Base-by-base conservation (phyloP, 1,284 basidiomycete species). In the Moesziomyces sp. region DNA sequence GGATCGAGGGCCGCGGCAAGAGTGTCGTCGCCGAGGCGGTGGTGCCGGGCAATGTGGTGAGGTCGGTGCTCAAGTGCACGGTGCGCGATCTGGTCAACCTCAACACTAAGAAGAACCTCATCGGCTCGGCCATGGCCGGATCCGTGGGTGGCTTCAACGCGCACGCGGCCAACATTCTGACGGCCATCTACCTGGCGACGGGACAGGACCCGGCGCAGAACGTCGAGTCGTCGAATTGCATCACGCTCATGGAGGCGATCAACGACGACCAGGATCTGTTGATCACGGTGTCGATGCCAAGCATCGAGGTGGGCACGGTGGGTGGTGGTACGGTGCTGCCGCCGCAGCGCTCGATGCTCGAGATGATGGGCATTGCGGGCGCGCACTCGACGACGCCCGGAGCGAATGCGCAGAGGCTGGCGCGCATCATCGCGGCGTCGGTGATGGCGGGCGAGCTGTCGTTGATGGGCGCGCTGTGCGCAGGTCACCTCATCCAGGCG, bases 141-240 rank as follows among this genome's bases (percentile, higher is more conserved):
- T 91, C 90, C 23, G 89, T 99, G 56, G 97, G 97, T 60, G 97
- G 97, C 1, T 98, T 97, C 87, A 99, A 99, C 85, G 97, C 97
- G 6, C 97, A 99, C 85, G 95, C 96, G 6, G 92, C 94, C 73
- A 99, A 99, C 85, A 99, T 98, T 79, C 87, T 99, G 64, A 98
- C 97, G 2, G 86, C 97, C 8, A 88, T 99, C 74, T 99, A 92
- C 87, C 87, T 99, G 66, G 97, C 97, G 19, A 96, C 94, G 48
- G 97, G 97, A 23, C 97, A 99, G 86, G 97, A 99, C 83, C 97
- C 97, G 3, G 97, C 97, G 18, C 96, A 99, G 87, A 97, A 98
- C 85, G 96, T 99, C 24, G 97, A 97, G 87, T 95, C 93, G 71
- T 96, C 94, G 54, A 96, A 93, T 84, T 99, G 97, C 86, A 97